A percentile compares a stretch with the other conserved stretches of the same genome.
Conservation (phyloP, 2,329 filamentous ascomycete species). For the Fusarium luffae region DNA sequence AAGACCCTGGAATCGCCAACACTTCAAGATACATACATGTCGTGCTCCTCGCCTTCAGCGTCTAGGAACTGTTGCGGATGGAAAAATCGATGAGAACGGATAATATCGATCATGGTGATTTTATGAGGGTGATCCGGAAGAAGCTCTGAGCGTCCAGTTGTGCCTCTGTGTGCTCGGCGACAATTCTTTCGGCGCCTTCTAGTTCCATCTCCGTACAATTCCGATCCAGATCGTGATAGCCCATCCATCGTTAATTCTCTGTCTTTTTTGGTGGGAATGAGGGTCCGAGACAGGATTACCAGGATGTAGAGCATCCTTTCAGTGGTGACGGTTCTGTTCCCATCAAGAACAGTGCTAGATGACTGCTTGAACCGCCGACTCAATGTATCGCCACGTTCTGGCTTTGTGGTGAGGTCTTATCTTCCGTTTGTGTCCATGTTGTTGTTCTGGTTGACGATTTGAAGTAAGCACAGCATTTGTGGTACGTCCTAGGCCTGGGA, state of each 20-base stretch:
- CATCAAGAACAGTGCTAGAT: background rate
- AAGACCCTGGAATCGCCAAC: background rate
- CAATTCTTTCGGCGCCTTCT: too few relatives aligned
- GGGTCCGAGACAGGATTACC: background rate
- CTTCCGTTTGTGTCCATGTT: background rate
- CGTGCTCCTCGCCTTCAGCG: accelerated
- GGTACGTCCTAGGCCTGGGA: background rate
- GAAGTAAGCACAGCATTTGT: background rate
- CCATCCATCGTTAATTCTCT: accelerated
- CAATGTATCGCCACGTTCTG: background rate
- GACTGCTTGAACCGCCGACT: background rate
- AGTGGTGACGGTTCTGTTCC: background rate
- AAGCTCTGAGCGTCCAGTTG: too few relatives aligned
- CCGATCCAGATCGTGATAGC: background rate
- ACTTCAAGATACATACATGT: background rate
- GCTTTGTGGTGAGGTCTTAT: background rate
- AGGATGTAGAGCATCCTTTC: background rate
- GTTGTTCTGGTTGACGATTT: background rate
- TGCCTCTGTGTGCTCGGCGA: too few relatives aligned
- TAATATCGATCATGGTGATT: too few relatives aligned
- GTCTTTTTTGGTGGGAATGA: background rate
- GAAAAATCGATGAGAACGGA: too few relatives aligned
- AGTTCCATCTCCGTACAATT: too few relatives aligned
- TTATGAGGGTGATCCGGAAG: too few relatives aligned
- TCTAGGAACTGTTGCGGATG: too few relatives aligned